A percentile compares a stretch with the other conserved stretches of the same genome.
These are phyloP conservation scores for Orbilia brochopaga DNA, from an alignment of 2,329 filamentous ascomycete species.

Conservation along the genomic window DNA sequence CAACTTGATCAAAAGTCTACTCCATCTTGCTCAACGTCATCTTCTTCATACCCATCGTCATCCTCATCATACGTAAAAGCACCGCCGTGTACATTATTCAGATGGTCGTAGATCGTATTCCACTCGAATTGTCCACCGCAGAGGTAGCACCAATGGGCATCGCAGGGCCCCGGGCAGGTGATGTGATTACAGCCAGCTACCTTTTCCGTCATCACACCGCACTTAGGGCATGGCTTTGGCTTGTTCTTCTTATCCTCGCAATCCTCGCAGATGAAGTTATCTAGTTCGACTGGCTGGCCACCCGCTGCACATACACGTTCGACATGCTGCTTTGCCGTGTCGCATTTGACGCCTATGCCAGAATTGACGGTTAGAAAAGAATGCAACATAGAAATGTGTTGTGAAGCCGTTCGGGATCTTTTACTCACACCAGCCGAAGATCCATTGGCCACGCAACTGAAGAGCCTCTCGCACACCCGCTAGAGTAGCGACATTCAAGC, in stretches of 20 bases:
- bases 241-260: conserved; percentile 55
- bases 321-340: conserved; percentile 59
- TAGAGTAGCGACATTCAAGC: conserved; percentile 58
- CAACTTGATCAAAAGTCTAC: not conserved
- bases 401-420: not conserved
- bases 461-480: conserved; percentile 59
- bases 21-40: conserved; percentile 8
- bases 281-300: conserved; percentile 58
- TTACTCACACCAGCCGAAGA: conserved; percentile 61
- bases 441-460: conserved; percentile 59
- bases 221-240: conserved; percentile 57
- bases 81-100: conserved; percentile 57
- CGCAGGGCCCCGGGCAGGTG: conserved; percentile 56
- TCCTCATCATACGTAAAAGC: conserved; percentile 11
- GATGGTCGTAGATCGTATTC: conserved; percentile 58
- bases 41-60: conserved; percentile 14
- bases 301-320: conserved; percentile 60
- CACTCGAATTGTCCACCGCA: conserved; percentile 56
- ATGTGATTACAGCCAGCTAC: conserved; percentile 59
- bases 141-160: conserved; percentile 59
- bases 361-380: conserved; percentile 15
- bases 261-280: conserved; percentile 59
- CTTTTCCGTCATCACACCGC: conserved; percentile 58
- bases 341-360: conserved; percentile 57
- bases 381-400: conserved; percentile 17